Base-by-base conservation (phyloP, 306 rosid genomes). In the Luffa acutangula region DNA sequence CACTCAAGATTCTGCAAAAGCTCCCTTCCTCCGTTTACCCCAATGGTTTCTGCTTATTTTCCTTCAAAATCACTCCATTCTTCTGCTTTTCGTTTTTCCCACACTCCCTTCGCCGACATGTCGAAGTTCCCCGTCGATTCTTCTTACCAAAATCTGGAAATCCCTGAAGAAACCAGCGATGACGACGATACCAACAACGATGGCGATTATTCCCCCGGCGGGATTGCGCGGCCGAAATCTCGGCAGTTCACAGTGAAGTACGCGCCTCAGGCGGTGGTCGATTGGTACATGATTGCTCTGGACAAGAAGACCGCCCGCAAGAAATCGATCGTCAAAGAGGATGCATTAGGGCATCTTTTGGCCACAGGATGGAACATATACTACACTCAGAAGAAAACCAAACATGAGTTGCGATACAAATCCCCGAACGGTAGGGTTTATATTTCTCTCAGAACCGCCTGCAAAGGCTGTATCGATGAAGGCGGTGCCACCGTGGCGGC, bases 341-440 rank as follows among this genome's bases (percentile, higher is more conserved):
- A 82, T 48, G 95, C 93, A 3, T 88, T 80, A 82, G 81, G 79
- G 14, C 98, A 93, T 65, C 88, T 89, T 21, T 34, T 70, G n/a
- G 66, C 66, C 3, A 14, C 76, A 80, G 95, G 98, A 3, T 93
- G 97, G 97, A 64, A 9, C 4, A 64, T 91, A 42, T 87, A 84
- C 87, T 72, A 76, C 7, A 54, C 12, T 5, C 15, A 54, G 41
- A 86, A 87, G 86, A 64, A 81, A 7, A 21, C 17, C 1, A 84
- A 8, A 39, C 75, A 52, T 11, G 93, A 91, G 81, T 5, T 93
- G 49, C 91, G 98, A 31, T 93, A 90, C 66, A 64, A 65, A 21
- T 83, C 89, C 7, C 92, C 97, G 0, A 70, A 6, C 31, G 93
- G 91, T 7, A 91, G 73, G 69, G 57, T 53, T 9, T 81, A 79